Percentiles rank a stretch among this genome's conserved stretches.
Evolutionary conservation across 2,329 filamentous ascomycete genomes (phyloP).

Genomic region (Metarhizium brunneum): DNA sequence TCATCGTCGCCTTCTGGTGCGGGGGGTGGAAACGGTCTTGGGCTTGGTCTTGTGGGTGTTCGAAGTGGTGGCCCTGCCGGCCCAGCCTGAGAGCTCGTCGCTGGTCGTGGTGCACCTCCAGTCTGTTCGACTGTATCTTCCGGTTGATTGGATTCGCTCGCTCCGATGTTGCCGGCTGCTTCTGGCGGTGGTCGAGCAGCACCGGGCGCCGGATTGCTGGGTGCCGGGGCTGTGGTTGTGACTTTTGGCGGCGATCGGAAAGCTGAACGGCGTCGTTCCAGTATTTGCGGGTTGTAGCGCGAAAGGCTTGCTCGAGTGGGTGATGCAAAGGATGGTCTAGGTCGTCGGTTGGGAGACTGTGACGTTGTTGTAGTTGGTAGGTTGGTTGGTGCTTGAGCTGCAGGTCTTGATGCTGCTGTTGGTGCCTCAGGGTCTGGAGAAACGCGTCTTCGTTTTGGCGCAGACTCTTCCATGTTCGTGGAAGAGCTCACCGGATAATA

Average conservation of each 20-base stretch:
- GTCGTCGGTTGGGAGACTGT: conserved; percentile 13
- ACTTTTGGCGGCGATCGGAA: conserved; percentile 21
- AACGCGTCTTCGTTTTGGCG: conserved; percentile 38
- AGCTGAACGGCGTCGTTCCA: conserved; percentile 34
- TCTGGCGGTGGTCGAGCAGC: neutral
- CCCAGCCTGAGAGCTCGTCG: conserved; percentile 17
- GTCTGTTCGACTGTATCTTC: conserved; percentile 9
- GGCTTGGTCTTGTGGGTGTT: conserved; percentile 31
- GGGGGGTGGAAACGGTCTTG: conserved; percentile 38
- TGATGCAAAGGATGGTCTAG: conserved; percentile 53
- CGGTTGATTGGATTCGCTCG: conserved; percentile 13
- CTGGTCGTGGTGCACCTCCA: conserved; percentile 8
- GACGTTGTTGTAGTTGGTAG: conserved; percentile 3
- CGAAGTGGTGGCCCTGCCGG: conserved; percentile 28
- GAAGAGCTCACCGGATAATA: neutral
- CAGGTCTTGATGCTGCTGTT: neutral
- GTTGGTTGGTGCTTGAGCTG: conserved; percentile 1
- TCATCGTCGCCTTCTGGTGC: conserved; percentile 20
- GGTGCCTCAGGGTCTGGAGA: conserved; percentile 4
- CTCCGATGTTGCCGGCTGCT: conserved; percentile 9
- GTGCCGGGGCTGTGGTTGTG: conserved; percentile 8
- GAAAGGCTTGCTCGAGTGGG: conserved; percentile 56
- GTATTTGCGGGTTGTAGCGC: conserved; percentile 49
- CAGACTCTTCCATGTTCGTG: conserved; percentile 40
- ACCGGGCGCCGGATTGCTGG: neutral